Evolutionary conservation across 768 basidiomycete genomes (phyloP).

Genomic region (Psilocybe azurescens): DNA sequence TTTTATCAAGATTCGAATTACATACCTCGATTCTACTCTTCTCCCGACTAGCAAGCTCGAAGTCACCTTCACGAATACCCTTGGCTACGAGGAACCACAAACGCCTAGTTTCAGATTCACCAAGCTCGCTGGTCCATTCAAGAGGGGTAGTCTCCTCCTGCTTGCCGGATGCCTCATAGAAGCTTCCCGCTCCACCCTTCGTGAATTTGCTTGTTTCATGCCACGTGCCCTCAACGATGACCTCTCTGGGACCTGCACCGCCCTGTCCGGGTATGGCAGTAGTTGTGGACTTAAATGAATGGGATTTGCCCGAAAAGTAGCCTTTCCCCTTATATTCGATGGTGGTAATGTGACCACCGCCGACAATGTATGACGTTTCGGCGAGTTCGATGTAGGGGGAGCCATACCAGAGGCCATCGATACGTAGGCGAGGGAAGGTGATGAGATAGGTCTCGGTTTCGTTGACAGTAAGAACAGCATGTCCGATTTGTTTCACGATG

Average conservation of each 20-base stretch:
- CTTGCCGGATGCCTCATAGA: constrained; percentile 77
- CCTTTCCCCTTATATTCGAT: constrained; percentile 98
- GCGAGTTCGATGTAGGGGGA: constrained; percentile 92
- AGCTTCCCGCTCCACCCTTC: constrained; percentile 52
- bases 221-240: constrained; percentile 83
- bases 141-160: constrained; percentile 78
- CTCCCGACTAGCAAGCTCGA: constrained; percentile 86
- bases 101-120: constrained; percentile 86
- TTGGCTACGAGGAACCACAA: constrained; percentile 88
- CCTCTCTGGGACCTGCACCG: constrained; percentile 41
- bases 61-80: constrained; percentile 91
- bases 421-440: constrained; percentile 89
- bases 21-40: constrained; percentile 90
- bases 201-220: constrained; percentile 64
- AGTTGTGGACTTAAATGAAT: constrained; percentile 89
- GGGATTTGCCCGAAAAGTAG: constrained; percentile 92
- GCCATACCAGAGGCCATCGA: constrained; percentile 92
- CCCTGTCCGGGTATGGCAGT: constrained; percentile 50
- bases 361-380: constrained; percentile 78
- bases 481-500: constrained; percentile 94
- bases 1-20: constrained; percentile 1
- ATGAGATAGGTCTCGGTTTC: constrained; percentile 72
- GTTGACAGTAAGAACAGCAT: constrained; percentile 80
- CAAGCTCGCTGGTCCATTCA: constrained; percentile 60
- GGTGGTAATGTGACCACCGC: constrained; percentile 45